Evolutionary conservation across 2,329 filamentous ascomycete species (phyloP).

Genomic region (Raffaelea ambrosiae): DNA sequence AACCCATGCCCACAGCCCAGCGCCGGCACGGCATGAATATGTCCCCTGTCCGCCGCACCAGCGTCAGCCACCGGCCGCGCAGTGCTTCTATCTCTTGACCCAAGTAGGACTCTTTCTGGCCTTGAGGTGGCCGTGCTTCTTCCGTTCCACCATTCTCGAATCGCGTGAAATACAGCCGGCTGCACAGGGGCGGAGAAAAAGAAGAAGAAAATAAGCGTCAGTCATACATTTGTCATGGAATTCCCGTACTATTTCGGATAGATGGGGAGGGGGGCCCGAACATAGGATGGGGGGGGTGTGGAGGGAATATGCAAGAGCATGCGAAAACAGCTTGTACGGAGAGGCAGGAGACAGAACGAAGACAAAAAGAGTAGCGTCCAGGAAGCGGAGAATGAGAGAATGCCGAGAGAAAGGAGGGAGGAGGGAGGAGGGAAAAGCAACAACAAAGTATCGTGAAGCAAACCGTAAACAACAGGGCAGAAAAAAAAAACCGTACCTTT

Average conservation of each 20-base stretch:
- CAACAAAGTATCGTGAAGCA: neutral
- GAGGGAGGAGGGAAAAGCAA: neutral
- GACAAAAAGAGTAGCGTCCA: too few species aligned
- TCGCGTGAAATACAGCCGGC: slow-evolving; percentile 91
- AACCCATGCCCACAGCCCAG: neutral
- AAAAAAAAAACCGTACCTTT: slow-evolving; percentile 64
- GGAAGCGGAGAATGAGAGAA: too few species aligned
- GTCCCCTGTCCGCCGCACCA: too few species aligned
- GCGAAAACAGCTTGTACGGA: too few species aligned
- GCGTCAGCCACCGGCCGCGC: too few species aligned
- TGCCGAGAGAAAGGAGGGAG: too few species aligned
- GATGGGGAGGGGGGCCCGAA: too few species aligned
- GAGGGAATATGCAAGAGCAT: too few species aligned
- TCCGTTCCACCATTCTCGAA: slow-evolving; percentile 86
- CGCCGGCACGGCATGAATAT: neutral
- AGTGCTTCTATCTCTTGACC: slow-evolving; percentile 65
- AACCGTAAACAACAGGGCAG: neutral
- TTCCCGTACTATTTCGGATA: too few species aligned
- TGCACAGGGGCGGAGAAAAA: slow-evolving; percentile 29
- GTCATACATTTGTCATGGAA: too few species aligned
- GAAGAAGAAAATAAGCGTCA: neutral
- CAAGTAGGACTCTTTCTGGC: slow-evolving; percentile 96
- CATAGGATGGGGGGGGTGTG: too few species aligned
- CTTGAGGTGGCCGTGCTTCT: slow-evolving; percentile 94
- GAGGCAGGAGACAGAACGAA: too few species aligned